Evolutionary conservation across 2,329 filamentous ascomycete genomes (phyloP), one percentile per base, ranked within the genome.

Genomic region (Phaeoacremonium minimum): DNA sequence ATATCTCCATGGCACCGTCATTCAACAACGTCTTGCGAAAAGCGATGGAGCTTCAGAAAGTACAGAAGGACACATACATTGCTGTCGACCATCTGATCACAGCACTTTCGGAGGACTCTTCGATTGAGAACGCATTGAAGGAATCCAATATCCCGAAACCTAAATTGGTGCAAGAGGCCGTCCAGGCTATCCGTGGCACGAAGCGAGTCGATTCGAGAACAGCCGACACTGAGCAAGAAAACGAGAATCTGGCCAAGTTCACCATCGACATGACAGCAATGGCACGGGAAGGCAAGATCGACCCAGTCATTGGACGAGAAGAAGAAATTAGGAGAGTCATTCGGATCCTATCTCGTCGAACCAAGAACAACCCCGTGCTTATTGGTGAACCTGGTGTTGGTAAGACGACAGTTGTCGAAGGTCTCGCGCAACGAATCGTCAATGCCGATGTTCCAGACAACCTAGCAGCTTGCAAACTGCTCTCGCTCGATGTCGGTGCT

Each of bases 301-400:
- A 97, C 58, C 91, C 91, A 3, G 91, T 97, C 59, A 97, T 97
- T 64, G 91, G 91, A 29, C 80, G 91, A 64, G 91, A 97, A 60
- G 91, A 96, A 56, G 93, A 97, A 61, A 96, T 96, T 52, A 77
- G 91, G 53, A 77, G 91, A 53, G 90, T 95, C 16, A 80, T 97
- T 48, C 83, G 91, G 40, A 97, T 97, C 46, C 70, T 97, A 44
- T 95, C 89, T 22, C 77, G 93, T 58, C 79, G 91, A 56, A 97
- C 91, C 44, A 97, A 97, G 77, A 97, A 98, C 73, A 98, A 98
- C 64, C 93, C 93, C 2, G 91, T 97, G 33, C 77, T 98, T 47
- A 97, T 98, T 47, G 93, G 93, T 68, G 90, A 97, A 58, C 91
- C 93, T 22, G 93, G 93, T 81, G 93, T 97, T 16, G 93, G 93